Base-by-base conservation (phyloP, 129 eudicot genomes). In the Erigeron canadensis region DNA sequence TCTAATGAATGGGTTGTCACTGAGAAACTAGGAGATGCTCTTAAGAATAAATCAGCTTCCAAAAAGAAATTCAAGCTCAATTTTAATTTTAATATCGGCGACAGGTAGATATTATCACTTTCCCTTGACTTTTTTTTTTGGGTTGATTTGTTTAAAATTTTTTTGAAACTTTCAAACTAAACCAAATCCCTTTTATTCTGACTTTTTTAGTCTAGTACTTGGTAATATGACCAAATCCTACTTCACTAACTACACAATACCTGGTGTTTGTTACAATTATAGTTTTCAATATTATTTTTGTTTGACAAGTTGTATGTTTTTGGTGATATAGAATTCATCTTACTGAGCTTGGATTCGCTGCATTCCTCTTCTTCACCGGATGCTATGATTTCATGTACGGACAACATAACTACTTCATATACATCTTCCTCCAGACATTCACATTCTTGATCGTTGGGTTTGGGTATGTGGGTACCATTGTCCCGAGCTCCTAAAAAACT, bases 1-100 rank as follows among this genome's bases (percentile, higher is more conserved):
- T 96, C 88, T 11, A 94, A 94, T 18, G 98, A 94, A 74, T 94
- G 98, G 98, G 97, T 94, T 55, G 98, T 95, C 37, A 95, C 99
- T 40, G 99, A 95, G 75, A 95, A 95, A 71, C 89, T 95, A 16
- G 99, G 99, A 79, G 99, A 95, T 71, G 83, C 86, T 41, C 84
- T 81, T 55, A 95, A 90, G 85, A 90, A 86, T 85, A 94, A 90
- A 67, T 45, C 87, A 56, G 74, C 78, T 40, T 62, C 72, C 47
- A 87, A 84, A 82, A 89, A 82, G 55, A 78, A 78, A 58, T 78
- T 78, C 77, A 78, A 71, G 18, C 60, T 86, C 51, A 88, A 83
- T 56, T 75, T 81, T 69, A 53, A 75, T 1, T 75, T 86, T 44
- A 88, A 85, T 56, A 73, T 95, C 11, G 87, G 96, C n/a, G 99